phyloP scores from a whole-genome alignment of 2,329 filamentous ascomycete species.

The Aspergillaceae sp. region DNA sequence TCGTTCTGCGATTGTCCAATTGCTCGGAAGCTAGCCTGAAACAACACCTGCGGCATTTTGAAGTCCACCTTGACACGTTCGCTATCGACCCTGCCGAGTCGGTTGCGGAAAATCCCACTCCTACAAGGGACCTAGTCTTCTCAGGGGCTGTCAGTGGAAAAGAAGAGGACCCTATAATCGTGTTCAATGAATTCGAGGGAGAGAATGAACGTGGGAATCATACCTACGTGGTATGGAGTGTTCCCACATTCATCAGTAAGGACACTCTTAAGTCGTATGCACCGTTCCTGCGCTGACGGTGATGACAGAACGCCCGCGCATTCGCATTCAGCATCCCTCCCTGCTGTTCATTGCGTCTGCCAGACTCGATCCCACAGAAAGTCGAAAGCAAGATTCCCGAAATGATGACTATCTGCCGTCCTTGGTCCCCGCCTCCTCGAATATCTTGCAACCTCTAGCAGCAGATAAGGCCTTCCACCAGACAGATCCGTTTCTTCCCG shows the following conservation, averaged over 20 bases:
- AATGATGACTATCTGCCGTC: slow-evolving; percentile 47
- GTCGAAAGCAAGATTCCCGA: slow-evolving; percentile 24
- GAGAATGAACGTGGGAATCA: slow-evolving; percentile 31
- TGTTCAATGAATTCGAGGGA: slow-evolving; percentile 36
- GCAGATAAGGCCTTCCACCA: slow-evolving; percentile 40
- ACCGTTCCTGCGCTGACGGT: slow-evolving; percentile 7
- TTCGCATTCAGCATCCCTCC: slow-evolving; percentile 47
- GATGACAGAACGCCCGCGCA: slow-evolving; percentile 35
- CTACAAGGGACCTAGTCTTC: slow-evolving; percentile 36
- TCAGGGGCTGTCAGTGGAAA: slow-evolving; percentile 30
- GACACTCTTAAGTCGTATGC: not conserved
- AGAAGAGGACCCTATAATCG: slow-evolving; percentile 37
- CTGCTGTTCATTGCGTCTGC: slow-evolving; percentile 47
- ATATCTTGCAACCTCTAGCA: slow-evolving; percentile 49
- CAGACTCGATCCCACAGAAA: slow-evolving; percentile 37
- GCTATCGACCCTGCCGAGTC: slow-evolving; percentile 33
- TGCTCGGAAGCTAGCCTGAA: slow-evolving; percentile 42
- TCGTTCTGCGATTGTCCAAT: slow-evolving; percentile 44
- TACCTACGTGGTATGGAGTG: slow-evolving; percentile 39
- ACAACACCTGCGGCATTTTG: slow-evolving; percentile 41
- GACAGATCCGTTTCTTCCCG: slow-evolving; percentile 47
- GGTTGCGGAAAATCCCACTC: slow-evolving; percentile 31
- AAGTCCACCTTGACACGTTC: slow-evolving; percentile 44
- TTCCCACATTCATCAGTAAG: slow-evolving; percentile 36
- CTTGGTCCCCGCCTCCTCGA: slow-evolving; percentile 48